Evolutionary conservation across 2,329 filamentous ascomycete genomes (phyloP), one percentile per base, ranked within the genome.

Genomic region (Juglanconis sp.): DNA sequence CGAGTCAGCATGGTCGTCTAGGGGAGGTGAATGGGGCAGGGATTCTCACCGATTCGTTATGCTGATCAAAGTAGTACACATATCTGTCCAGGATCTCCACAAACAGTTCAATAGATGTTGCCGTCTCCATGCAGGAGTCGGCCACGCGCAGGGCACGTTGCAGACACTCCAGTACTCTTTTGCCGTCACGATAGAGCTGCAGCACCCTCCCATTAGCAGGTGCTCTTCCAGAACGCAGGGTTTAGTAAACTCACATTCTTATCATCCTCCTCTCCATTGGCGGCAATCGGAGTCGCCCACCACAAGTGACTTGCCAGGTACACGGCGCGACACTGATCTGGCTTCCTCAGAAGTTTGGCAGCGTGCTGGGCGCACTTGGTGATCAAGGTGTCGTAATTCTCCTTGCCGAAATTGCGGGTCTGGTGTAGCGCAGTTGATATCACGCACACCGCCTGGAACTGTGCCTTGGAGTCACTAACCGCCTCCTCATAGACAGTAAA

Each of bases 31-130:
- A 4, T 8, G 47, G 47, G 24, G 24, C 8, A 10, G 32, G 6
- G 47, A 32, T n/a, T 71, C 82, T 70, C 73, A 85, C 95, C 66
- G 93, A 93, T 77, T 99, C 95, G 75, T 99, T 99, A 72, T 96
- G 92, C 74, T 99, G 94, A 75, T 99, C 95, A 78, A 97, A 99
- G 79, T 98, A 99, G 76, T 99, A 99, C 56, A 98, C 93, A 73
- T 99, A 99, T 74, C 95, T 87, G 74, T 99, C 97, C 59, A 99
- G 79, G 65, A 99, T 99, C 77, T 99, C 95, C 60, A 99, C 94
- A 76, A 99, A 99, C 53, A 99, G 83, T 76, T 99, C 96, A 51
- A 99, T 95, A 3, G 92, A 97, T 4, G 97, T 92, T 6, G 92
- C 92, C 7, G 93, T 95, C 75, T 99, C 96, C 95, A 99, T 99